Base-by-base conservation (phyloP, 805 yeast species). In the Candida qinlingensis region DNA sequence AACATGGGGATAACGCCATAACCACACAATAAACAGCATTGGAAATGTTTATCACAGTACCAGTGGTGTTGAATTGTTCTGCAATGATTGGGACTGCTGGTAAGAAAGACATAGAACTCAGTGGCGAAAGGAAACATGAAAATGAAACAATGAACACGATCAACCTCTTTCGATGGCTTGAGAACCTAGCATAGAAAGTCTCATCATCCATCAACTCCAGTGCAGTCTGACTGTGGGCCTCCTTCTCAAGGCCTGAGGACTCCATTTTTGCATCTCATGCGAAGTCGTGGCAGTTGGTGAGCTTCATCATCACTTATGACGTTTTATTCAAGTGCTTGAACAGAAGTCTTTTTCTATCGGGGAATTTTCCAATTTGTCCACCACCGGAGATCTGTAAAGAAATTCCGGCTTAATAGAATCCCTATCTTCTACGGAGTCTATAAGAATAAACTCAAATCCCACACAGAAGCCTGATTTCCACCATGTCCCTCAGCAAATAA, bases 21-120 rank as follows among this genome's bases (percentile, higher is more conserved):
- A 73, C 68, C 3, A 76, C 53, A 59, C 74, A 73, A 56, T 74
- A 76, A 13, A 74, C 64, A 2, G 81, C 80, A 54, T 74, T 75
- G 6, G 81, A 68, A 7, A 74, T 63, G 47, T 73, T 76, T 51
- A 78, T 71, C 7, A 75, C 58, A 26, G 68, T 69, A 9, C 72
- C 71, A 1, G 78, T 70, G 11, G 81, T 76, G 47, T 72, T 50
- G 57, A 76, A 74, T n/a, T 59, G 54, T 4, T 54, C 52, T 1
- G 83, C 78, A 42, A 78, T 72, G 46, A 68, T 72, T 1, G 77
- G 68, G 11, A 77, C 73, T 2, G 81, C 80, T 6, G 83, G 83
- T 28, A 77, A 58, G 48, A 75, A 71, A 6, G 78, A 71, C 51
- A 74, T 57, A 5, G 72, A 64, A 2, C 72, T 66, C 47, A 72